A percentile compares a stretch with the other conserved stretches of the same genome.
Evolutionary conservation across 768 basidiomycete genomes (phyloP).

Genomic region (Rhizopogon salebrosus): DNA sequence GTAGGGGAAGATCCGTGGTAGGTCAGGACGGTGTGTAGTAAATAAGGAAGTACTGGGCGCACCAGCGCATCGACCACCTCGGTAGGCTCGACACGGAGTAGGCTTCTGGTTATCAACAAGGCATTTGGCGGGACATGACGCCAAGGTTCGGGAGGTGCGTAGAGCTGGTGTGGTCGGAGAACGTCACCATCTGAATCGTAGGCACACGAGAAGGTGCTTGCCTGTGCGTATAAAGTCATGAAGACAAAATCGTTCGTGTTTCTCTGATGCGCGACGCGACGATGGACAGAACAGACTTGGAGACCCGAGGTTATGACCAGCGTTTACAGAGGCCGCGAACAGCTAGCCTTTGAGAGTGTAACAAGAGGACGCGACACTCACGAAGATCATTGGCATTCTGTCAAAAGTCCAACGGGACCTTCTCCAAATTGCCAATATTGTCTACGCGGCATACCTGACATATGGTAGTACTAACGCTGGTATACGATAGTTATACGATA

Average conservation of each 20-base stretch:
- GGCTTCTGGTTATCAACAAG: conserved; percentile 82
- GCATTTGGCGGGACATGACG: conserved; percentile 71
- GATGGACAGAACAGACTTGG: conserved; percentile 69
- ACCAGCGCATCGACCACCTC: conserved; percentile 87
- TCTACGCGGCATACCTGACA: no score
- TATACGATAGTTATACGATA: no score
- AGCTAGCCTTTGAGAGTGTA: no score
- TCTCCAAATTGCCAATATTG: no score
- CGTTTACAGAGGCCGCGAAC: no score
- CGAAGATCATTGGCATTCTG: no score
- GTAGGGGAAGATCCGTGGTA: conserved; percentile 74
- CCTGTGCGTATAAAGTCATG: conserved; percentile 78
- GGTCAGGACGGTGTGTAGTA: neutral
- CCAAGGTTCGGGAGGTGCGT: conserved; percentile 71
- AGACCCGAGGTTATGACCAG: conserved; percentile 79
- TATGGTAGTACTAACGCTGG: no score
- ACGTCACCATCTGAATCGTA: no score
- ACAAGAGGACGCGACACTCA: no score
- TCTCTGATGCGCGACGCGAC: conserved; percentile 62
- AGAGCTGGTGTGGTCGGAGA: conserved; percentile 39
- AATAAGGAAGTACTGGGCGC: conserved; percentile 13
- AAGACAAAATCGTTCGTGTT: conserved; percentile 68
- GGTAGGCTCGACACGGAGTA: conserved; percentile 72
- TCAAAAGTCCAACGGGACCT: no score
- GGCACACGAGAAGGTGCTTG: conserved; percentile 31